A percentile compares a stretch with the other conserved stretches of the same genome.
phyloP scores from a whole-genome alignment of 2,329 filamentous ascomycete species.

The Verticillium klebahnii region DNA sequence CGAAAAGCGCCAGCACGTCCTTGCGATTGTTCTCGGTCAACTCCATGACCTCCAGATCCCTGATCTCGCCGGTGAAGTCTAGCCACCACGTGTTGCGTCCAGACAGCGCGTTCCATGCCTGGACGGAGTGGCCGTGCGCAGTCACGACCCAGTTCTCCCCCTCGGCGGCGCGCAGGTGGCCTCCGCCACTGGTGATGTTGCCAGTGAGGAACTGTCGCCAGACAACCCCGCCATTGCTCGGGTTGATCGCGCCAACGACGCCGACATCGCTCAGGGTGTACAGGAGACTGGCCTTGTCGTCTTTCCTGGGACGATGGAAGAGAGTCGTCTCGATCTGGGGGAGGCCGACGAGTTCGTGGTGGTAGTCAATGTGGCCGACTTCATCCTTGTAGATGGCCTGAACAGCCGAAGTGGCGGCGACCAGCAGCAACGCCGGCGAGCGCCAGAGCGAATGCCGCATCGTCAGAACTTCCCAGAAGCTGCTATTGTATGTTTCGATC shows the following conservation, averaged over 20 bases:
- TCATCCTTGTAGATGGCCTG: slow-evolving; percentile 83
- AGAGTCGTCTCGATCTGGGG: slow-evolving; percentile 82
- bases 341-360: slow-evolving; percentile 81
- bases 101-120: slow-evolving; percentile 78
- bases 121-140: slow-evolving; percentile 64
- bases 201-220: slow-evolving; percentile 77
- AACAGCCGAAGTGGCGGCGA: slow-evolving; percentile 37
- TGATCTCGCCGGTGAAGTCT: slow-evolving; percentile 52
- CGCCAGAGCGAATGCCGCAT: slow-evolving; percentile 15
- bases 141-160: slow-evolving; percentile 74
- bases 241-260: slow-evolving; percentile 83
- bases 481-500: neutral
- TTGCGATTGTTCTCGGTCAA: slow-evolving; percentile 59
- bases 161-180: slow-evolving; percentile 68
- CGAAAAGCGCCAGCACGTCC: slow-evolving; percentile 67
- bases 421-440: slow-evolving; percentile 17
- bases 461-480: slow-evolving; percentile 7
- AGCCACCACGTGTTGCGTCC: slow-evolving; percentile 75
- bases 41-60: slow-evolving; percentile 74
- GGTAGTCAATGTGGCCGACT: slow-evolving; percentile 87
- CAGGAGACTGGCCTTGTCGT: slow-evolving; percentile 81
- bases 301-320: slow-evolving; percentile 81
- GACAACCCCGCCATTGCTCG: slow-evolving; percentile 74
- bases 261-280: slow-evolving; percentile 86
- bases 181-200: slow-evolving; percentile 38